Evolutionary conservation across 805 yeast species (phyloP).

Genomic region (Candida ulmi): DNA sequence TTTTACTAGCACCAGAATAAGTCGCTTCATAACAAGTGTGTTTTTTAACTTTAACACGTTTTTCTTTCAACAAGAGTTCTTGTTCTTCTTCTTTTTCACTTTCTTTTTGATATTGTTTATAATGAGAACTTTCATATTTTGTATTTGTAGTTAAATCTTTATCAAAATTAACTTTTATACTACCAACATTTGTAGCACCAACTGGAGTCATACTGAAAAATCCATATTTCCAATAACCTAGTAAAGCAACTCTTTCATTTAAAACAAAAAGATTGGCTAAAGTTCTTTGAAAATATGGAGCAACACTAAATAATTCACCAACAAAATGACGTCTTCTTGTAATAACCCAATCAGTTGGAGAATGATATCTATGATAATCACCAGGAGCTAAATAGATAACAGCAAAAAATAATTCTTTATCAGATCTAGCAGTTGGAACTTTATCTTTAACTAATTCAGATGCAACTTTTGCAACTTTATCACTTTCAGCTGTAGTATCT

Average conservation of each 20-base stretch:
- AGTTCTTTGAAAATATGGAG: slow-evolving; percentile 91
- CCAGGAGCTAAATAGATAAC: slow-evolving; percentile 98
- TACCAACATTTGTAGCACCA: slow-evolving; percentile 98
- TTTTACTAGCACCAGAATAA: slow-evolving; percentile 68
- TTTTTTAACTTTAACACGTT: slow-evolving; percentile 44
- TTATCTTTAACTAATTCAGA: slow-evolving; percentile 20
- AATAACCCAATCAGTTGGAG: slow-evolving; percentile 95
- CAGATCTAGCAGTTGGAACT: slow-evolving; percentile 22
- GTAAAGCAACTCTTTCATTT: slow-evolving; percentile 90
- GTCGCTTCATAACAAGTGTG: slow-evolving; percentile 93
- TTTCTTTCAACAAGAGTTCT: background rate
- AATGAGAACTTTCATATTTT: slow-evolving; percentile 43
- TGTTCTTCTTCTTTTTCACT: slow-evolving; percentile 4
- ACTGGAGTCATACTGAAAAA: slow-evolving; percentile 98
- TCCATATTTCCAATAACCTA: slow-evolving; percentile 96
- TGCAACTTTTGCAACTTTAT: slow-evolving; percentile 35
- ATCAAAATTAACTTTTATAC: slow-evolving; percentile 88
- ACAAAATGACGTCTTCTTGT: slow-evolving; percentile 90
- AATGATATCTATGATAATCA: slow-evolving; percentile 94
- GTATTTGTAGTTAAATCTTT: slow-evolving; percentile 83
- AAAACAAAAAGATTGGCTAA: slow-evolving; percentile 82
- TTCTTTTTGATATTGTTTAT: slow-evolving; percentile 14
- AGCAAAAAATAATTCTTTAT: slow-evolving; percentile 70
- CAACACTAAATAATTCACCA: slow-evolving; percentile 92
- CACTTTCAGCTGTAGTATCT: slow-evolving; percentile 23